These are phyloP conservation scores for Peziza echinospora DNA, from an alignment of 495 filamentous ascomycete genomes.

Conservation along the genomic window DNA sequence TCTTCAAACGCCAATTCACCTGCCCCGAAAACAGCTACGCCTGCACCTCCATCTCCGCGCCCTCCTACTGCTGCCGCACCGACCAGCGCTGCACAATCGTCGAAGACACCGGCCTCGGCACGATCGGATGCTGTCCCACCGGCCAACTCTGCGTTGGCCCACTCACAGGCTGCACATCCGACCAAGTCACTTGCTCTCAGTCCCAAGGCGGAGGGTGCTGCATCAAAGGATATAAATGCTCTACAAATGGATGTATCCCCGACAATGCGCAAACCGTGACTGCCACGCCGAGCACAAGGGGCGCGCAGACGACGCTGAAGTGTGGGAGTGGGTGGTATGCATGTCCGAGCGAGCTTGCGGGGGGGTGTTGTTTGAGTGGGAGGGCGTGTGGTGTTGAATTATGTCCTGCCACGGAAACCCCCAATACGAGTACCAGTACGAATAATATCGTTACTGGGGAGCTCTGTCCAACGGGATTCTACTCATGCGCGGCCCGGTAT, in stretches of 20 bases:
- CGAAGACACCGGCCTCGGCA: slow-evolving; percentile 46
- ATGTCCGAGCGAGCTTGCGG: slow-evolving; percentile 41
- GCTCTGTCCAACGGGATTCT: slow-evolving; percentile 46
- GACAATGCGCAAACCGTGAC: slow-evolving; percentile 19
- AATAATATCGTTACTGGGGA: slow-evolving; percentile 15
- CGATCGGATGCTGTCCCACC: slow-evolving; percentile 67
- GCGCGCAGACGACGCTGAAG: slow-evolving; percentile 34
- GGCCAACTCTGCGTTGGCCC: slow-evolving; percentile 45
- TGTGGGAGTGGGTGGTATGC: slow-evolving; percentile 46
- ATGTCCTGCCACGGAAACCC: slow-evolving; percentile 23
- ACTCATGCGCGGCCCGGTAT: slow-evolving; percentile 44
- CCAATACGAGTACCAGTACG: slow-evolving; percentile 21
- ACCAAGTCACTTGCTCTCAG: slow-evolving; percentile 45
- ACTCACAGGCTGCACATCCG: slow-evolving; percentile 39
- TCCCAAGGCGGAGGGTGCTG: slow-evolving; percentile 70
- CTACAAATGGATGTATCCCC: slow-evolving; percentile 48
- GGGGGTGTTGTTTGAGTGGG: slow-evolving; percentile 32
- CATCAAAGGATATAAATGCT: slow-evolving; percentile 56
- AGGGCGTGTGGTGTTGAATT: slow-evolving; percentile 32
- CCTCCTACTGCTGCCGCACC: slow-evolving; percentile 38
- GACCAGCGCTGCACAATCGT: slow-evolving; percentile 50
- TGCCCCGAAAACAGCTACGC: background rate
- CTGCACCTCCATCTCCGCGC: background rate
- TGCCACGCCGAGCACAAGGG: slow-evolving; percentile 13
- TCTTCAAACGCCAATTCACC: background rate